A percentile compares a stretch with the other conserved stretches of the same genome.
Conservation (phyloP, 1,139 yeast species). For the Martiniozyma asiatica region DNA sequence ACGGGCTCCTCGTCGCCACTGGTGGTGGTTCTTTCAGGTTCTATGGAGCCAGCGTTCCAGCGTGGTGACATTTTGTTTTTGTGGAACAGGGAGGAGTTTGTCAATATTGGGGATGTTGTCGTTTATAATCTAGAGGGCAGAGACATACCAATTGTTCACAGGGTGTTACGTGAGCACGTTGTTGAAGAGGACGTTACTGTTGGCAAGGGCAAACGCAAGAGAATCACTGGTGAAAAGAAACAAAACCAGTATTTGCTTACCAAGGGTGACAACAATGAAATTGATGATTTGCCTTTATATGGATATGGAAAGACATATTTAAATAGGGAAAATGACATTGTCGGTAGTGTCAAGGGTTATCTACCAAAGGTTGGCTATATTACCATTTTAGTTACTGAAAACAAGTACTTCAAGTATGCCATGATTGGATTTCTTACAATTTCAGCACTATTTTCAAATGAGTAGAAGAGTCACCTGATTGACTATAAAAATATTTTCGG, state of each 20-base stretch:
- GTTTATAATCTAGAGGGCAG: constrained; percentile 83
- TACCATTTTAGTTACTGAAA: constrained; percentile 87
- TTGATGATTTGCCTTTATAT: constrained; percentile 81
- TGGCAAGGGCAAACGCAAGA: constrained; percentile 7
- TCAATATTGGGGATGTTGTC: constrained; percentile 86
- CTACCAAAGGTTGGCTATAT: constrained; percentile 87
- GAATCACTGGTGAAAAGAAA: constrained; percentile 15
- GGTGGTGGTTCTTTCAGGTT: constrained; percentile 93
- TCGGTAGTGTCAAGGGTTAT: constrained; percentile 86
- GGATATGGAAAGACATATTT: constrained; percentile 67
- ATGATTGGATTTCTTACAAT: constrained; percentile 59
- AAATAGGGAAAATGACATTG: constrained; percentile 63
- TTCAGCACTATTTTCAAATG: constrained; percentile 40
- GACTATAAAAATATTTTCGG: not conserved
- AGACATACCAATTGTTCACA: constrained; percentile 87
- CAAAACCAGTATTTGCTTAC: constrained; percentile 60
- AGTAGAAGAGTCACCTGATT: no score
- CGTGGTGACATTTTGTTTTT: constrained; percentile 88
- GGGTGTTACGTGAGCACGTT: constrained; percentile 74
- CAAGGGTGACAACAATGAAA: constrained; percentile 92
- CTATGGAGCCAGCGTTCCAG: constrained; percentile 99
- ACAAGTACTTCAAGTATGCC: constrained; percentile 60
- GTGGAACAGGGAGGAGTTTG: constrained; percentile 67
- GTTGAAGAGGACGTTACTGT: constrained; percentile 15
- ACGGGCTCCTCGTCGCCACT: constrained; percentile 87